A percentile compares a stretch with the other conserved stretches of the same genome.
phyloP scores from a whole-genome alignment of 352 stramenopile genomes.

The Phytopythium cucurbitacearum region DNA sequence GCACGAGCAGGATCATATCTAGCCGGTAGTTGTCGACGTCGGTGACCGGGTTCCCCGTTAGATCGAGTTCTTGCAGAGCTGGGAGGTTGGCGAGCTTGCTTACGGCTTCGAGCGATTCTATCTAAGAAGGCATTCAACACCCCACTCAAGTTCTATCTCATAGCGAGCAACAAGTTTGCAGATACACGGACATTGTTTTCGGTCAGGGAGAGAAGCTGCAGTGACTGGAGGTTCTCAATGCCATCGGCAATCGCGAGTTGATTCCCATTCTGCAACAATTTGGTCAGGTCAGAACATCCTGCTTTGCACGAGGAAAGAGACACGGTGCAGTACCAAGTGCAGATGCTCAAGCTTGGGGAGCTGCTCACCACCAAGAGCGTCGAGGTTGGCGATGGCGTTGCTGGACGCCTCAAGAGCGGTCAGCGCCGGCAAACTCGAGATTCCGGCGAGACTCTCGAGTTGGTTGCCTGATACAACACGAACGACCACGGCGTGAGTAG shows the following conservation, averaged over 20 bases:
- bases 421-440: constrained; percentile 41
- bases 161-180: background rate
- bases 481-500: background rate
- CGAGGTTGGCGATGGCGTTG: constrained; percentile 51
- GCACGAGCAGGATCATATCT: constrained; percentile 42
- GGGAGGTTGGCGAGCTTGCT: constrained; percentile 40
- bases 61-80: constrained; percentile 34
- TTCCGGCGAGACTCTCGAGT: constrained; percentile 40
- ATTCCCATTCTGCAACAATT: constrained; percentile 54
- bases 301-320: background rate
- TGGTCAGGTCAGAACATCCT: background rate
- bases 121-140: constrained; percentile 16
- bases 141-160: background rate
- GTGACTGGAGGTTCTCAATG: constrained; percentile 38
- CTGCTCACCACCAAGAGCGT: constrained; percentile 24
- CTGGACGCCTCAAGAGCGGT: constrained; percentile 47
- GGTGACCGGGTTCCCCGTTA: constrained; percentile 48
- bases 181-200: constrained; percentile 49
- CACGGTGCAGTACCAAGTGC: constrained; percentile 29
- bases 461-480: constrained; percentile 31
- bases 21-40: constrained; percentile 55
- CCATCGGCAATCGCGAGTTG: constrained; percentile 50
- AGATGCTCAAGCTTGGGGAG: constrained; percentile 44
- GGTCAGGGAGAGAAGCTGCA: constrained; percentile 44
- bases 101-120: constrained; percentile 45